Conservation (phyloP, 768 basidiomycete species). For the Lyophyllum shimeji region DNA sequence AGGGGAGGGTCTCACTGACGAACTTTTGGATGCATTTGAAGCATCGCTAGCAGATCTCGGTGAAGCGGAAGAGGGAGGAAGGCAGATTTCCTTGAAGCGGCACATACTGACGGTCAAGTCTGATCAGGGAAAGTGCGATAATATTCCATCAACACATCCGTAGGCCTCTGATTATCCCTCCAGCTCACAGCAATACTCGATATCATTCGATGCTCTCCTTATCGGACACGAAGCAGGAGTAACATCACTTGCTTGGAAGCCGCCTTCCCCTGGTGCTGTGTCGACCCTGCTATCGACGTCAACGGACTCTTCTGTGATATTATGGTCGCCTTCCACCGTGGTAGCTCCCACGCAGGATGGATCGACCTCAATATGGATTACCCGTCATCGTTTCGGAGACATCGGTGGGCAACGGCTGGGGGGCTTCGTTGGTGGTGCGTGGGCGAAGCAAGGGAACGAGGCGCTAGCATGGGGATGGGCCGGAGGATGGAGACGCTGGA, state of each 20-base stretch:
- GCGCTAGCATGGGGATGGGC: slow-evolving; percentile 91
- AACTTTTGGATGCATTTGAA: slow-evolving; percentile 87
- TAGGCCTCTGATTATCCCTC: not conserved
- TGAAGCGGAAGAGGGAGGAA: slow-evolving; percentile 76
- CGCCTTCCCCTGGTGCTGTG: slow-evolving; percentile 25
- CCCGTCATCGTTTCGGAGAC: slow-evolving; percentile 89
- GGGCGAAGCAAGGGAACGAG: slow-evolving; percentile 63
- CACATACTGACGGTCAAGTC: slow-evolving; percentile 72
- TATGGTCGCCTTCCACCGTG: slow-evolving; percentile 83
- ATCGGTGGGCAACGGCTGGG: slow-evolving; percentile 88
- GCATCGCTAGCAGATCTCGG: slow-evolving; percentile 69
- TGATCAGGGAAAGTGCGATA: slow-evolving; percentile 36
- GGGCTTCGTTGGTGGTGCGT: slow-evolving; percentile 90
- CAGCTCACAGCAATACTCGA: slow-evolving; percentile 56
- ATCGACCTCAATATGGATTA: slow-evolving; percentile 82
- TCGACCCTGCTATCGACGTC: slow-evolving; percentile 86
- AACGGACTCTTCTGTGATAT: slow-evolving; percentile 90
- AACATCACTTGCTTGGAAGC: slow-evolving; percentile 86
- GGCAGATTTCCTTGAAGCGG: slow-evolving; percentile 86
- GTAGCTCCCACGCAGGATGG: slow-evolving; percentile 32
- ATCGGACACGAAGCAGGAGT: slow-evolving; percentile 95
- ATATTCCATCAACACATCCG: not conserved
- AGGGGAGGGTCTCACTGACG: slow-evolving; percentile 51
- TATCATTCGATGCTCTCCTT: slow-evolving; percentile 91
- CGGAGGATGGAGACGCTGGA: slow-evolving; percentile 93